Evolutionary conservation across 75 land plant genomes (phyloP), one percentile per base, ranked within the genome.

Genomic region (Picea glauca): DNA sequence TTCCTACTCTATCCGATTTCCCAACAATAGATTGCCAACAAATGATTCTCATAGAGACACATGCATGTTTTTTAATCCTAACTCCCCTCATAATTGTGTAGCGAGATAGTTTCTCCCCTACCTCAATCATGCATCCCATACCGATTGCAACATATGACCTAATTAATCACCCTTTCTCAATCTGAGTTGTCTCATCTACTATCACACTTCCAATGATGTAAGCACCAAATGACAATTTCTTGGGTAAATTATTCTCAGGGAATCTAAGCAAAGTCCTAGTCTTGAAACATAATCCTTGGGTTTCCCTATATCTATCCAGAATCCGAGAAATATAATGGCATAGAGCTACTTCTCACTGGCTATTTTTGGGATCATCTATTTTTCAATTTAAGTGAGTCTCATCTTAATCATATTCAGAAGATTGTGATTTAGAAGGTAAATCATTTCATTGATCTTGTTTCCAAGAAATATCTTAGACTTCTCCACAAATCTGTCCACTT

Each of bases 281-380:
- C 87, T 82, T 31, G 75, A 70, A 46, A 84, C 78, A 63, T 85
- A 85, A 82, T 85, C 87, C 33, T 79, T 79, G 31, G 87, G 87
- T 57, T 85, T 86, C 35, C 87, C 87, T 54, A 85, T 79, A 74
- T 85, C 87, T 86, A 85, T 85, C 86, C 86, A 85, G 76, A 85
- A 85, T 7, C 87, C 79, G 3, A 86, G 87, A 18, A 83, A 59
- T 60, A 85, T 86, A 81, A 85, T 85, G 8, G 87, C 87, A 76
- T 75, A 85, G 38, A 85, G 78, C 26, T 70, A 17, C 35, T 70
- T 76, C 62, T 86, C 87, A 14, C 76, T 70, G 13, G 87, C 87
- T 60, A 86, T 83, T 15, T 72, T 77, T 20, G 87, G 87, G 61
- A 86, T 83, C 3, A 86, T 63, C 40, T 86, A 86, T 82, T 83